These are phyloP conservation scores for Hypericum perforatum DNA, from an alignment of 345 rosid genomes.

Conservation along the genomic window DNA sequence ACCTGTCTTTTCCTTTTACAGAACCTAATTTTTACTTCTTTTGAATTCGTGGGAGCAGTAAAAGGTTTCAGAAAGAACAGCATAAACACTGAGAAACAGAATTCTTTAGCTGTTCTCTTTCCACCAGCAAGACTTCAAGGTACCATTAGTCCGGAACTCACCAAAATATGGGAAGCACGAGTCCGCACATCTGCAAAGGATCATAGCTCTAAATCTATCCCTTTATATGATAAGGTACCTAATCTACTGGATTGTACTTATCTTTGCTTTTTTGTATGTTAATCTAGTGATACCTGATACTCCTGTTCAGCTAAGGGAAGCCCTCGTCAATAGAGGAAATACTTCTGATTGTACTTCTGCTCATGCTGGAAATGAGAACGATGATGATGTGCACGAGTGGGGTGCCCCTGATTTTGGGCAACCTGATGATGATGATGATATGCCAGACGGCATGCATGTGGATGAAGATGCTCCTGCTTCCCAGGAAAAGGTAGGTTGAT, in stretches of 20 bases:
- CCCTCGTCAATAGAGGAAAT: constrained; percentile 40
- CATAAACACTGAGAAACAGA: constrained; percentile 23
- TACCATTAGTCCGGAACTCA: constrained; percentile 64
- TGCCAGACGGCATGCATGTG: constrained; percentile 40
- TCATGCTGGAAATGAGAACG: constrained; percentile 23
- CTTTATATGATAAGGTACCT: constrained; percentile 69
- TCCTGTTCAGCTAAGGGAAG: constrained; percentile 61
- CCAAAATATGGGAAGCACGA: constrained; percentile 47
- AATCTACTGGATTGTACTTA: constrained; percentile 3
- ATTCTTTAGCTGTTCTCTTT: constrained; percentile 40
- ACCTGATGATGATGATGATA: constrained; percentile 35
- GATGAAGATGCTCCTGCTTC: constrained; percentile 38
- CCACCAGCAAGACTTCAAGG: constrained; percentile 74
- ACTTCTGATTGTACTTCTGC: constrained; percentile 27
- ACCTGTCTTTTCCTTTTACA: constrained; percentile 3
- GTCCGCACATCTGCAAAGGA: constrained; percentile 16
- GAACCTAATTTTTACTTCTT: constrained; percentile 11
- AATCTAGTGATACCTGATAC: constrained; percentile 11
- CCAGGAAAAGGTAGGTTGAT: constrained; percentile 28
- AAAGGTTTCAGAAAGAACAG: constrained; percentile 44
- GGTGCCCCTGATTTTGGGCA: constrained; percentile 45
- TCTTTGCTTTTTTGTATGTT: constrained; percentile 4
- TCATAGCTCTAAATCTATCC: constrained; percentile 29
- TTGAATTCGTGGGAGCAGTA: constrained; percentile 36
- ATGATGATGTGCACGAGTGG: constrained; percentile 34